Evolutionary conservation across 441 rosid species (phyloP).

Genomic region (Jatropha multifida): DNA sequence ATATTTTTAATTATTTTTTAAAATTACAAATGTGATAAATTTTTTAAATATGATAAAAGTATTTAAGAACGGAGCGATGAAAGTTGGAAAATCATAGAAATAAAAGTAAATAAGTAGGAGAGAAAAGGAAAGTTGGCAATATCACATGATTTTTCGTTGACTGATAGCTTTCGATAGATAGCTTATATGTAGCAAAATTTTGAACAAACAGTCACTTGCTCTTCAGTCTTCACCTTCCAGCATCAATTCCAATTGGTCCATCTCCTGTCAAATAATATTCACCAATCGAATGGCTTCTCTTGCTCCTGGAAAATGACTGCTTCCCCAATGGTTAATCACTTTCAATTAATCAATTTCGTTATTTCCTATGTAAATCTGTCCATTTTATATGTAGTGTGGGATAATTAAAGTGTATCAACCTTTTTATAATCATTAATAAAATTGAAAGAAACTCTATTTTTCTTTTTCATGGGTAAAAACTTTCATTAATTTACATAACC

Average conservation of each 20-base stretch:
- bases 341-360: background rate
- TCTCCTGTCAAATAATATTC: background rate
- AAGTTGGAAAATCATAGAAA: background rate
- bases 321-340: background rate
- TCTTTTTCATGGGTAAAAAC: no score
- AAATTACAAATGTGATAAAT: no score
- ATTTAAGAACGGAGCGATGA: no score
- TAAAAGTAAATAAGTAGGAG: no score
- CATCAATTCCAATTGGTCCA: no score
- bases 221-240: background rate
- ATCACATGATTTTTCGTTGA: slow-evolving; percentile 35
- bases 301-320: background rate
- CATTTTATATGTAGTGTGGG: background rate
- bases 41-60: no score
- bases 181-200: background rate
- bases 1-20: no score
- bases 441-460: no score
- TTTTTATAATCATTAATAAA: no score
- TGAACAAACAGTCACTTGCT: slow-evolving; percentile 24
- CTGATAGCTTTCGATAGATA: slow-evolving; percentile 31
- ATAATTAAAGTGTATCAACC: background rate
- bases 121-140: slow-evolving; percentile 11
- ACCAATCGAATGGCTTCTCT: background rate
- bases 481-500: no score
- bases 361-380: background rate